Percentiles rank a stretch among this genome's conserved stretches.
Evolutionary conservation across 2,329 filamentous ascomycete species (phyloP).

Genomic region (Paecilomyces dactylethromorphus): DNA sequence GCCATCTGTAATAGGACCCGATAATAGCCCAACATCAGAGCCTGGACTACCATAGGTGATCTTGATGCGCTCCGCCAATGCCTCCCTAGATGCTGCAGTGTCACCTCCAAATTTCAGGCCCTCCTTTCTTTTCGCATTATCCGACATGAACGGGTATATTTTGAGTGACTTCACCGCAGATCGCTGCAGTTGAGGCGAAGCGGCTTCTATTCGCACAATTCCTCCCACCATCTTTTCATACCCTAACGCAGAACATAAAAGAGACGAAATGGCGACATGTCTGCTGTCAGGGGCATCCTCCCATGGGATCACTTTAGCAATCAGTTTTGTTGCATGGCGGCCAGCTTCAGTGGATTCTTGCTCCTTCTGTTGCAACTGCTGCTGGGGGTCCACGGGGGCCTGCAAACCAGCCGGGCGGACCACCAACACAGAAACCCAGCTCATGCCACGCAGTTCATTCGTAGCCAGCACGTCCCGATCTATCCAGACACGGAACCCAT

Average conservation of each 20-base stretch:
- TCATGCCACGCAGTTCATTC: conserved; percentile 67
- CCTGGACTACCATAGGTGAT: conserved; percentile 60
- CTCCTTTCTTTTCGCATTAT: conserved; percentile 50
- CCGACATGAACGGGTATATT: conserved; percentile 69
- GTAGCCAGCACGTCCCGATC: conserved; percentile 69
- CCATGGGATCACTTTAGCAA: conserved; percentile 74
- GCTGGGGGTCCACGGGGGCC: conserved; percentile 61
- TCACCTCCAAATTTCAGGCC: conserved; percentile 84
- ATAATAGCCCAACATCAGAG: conserved; percentile 58
- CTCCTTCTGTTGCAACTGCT: conserved; percentile 62
- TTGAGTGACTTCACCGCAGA: conserved; percentile 63
- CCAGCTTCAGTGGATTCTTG: conserved; percentile 51
- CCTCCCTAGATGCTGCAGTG: conserved; percentile 74
- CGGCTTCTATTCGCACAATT: conserved; percentile 79
- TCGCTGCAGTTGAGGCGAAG: conserved; percentile 63
- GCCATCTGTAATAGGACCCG: conserved; percentile 84
- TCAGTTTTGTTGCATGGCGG: conserved; percentile 57
- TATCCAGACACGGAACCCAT: conserved; percentile 71
- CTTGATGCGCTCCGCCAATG: conserved; percentile 62
- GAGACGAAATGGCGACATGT: conserved; percentile 70
- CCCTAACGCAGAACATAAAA: conserved; percentile 68
- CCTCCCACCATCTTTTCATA: conserved; percentile 72
- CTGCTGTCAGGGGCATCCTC: conserved; percentile 77
- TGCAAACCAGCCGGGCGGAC: conserved; percentile 74
- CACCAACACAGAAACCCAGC: conserved; percentile 77